Conservation (phyloP, 2,329 filamentous ascomycete genomes). For the Apiospora phragmitis region DNA sequence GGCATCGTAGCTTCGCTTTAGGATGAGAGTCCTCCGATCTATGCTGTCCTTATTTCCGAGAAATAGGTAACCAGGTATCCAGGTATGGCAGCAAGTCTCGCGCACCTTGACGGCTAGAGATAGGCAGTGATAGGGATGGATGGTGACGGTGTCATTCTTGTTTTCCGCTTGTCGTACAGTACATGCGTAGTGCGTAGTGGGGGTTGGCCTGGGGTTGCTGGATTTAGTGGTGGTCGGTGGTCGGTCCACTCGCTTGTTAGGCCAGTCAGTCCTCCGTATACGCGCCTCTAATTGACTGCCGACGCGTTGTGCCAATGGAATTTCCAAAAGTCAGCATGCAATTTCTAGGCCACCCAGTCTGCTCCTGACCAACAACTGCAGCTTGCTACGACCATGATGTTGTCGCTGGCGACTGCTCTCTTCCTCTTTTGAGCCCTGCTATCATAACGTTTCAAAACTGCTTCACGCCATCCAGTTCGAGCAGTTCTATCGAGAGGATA, state of each 20-base stretch:
- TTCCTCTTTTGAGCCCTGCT: not conserved
- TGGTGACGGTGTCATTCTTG: not conserved
- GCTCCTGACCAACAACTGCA: not conserved
- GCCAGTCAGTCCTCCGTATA: not conserved
- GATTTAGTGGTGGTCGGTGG: not conserved
- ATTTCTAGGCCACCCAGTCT: not conserved
- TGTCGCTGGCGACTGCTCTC: not conserved
- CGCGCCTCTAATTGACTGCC: not conserved
- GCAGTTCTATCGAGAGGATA: not conserved
- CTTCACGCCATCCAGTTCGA: not conserved
- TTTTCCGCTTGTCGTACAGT: not conserved
- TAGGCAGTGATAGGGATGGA: not conserved
- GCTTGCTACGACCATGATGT: not conserved
- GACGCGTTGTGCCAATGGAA: not conserved
- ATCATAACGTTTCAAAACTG: not conserved
- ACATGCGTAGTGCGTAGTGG: not conserved
- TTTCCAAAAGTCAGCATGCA: not conserved
- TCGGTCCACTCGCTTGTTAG: not conserved
- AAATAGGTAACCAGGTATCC: not conserved
- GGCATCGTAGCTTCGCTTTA: slow-evolving; percentile 26
- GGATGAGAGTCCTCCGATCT: not conserved
- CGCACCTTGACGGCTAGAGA: not conserved
- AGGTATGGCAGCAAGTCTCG: not conserved
- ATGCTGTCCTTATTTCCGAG: not conserved
- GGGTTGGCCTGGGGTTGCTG: not conserved